These are phyloP conservation scores for Cudoniella acicularis DNA, from an alignment of 495 filamentous ascomycete genomes.

Conservation along the genomic window DNA sequence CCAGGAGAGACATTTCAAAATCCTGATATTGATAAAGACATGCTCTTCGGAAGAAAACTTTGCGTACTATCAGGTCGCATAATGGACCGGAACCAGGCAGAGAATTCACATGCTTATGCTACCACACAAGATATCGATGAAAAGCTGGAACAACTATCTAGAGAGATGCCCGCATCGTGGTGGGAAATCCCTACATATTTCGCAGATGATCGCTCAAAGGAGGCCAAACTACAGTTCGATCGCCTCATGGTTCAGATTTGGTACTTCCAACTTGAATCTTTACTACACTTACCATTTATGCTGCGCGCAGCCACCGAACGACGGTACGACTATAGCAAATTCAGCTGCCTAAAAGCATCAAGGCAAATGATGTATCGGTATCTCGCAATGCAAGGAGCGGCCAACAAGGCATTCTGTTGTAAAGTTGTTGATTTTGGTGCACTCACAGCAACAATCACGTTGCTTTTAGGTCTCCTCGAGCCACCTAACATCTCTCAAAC, in stretches of 20 bases:
- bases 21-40: slow-evolving; percentile 3
- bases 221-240: slow-evolving; percentile 28
- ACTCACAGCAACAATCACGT: slow-evolving; percentile 41
- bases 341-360: slow-evolving; percentile 36
- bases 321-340: slow-evolving; percentile 46
- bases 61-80: slow-evolving; percentile 33
- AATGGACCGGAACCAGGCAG: slow-evolving; percentile 37
- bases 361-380: slow-evolving; percentile 39
- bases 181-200: slow-evolving; percentile 16
- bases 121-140: slow-evolving; percentile 42
- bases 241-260: slow-evolving; percentile 38
- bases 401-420: slow-evolving; percentile 34
- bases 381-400: slow-evolving; percentile 32
- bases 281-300: slow-evolving; percentile 46
- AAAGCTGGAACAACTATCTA: slow-evolving; percentile 34
- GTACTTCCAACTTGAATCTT: slow-evolving; percentile 38
- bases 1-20: slow-evolving; percentile 28
- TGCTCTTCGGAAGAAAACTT: slow-evolving; percentile 20
- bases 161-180: slow-evolving; percentile 37
- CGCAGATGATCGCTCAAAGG: not conserved
- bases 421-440: slow-evolving; percentile 43
- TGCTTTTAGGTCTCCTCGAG: slow-evolving; percentile 36
- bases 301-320: slow-evolving; percentile 38
- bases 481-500: not conserved
- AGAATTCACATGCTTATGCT: slow-evolving; percentile 13